Percentiles rank a stretch among this genome's conserved stretches.
Conservation (phyloP, 2,329 filamentous ascomycete genomes). For the Orbilia oligospora region DNA sequence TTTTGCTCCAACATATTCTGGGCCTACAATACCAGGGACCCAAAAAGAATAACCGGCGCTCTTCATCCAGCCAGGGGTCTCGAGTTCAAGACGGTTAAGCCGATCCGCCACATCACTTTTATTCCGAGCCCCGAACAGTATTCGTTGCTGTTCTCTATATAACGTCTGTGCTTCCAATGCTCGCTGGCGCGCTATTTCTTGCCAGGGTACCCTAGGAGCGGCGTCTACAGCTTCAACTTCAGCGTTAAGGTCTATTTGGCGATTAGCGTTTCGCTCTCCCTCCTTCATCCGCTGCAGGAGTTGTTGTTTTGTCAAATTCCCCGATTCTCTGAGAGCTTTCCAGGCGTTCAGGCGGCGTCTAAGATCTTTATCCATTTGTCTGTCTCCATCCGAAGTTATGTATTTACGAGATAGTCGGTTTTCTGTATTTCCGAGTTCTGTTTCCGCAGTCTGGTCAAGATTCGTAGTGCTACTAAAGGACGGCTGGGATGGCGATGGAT, state of each 20-base stretch:
- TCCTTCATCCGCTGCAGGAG: neutral
- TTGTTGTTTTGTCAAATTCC: neutral
- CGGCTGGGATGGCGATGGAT: neutral
- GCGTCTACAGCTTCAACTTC: neutral
- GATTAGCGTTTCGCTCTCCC: neutral
- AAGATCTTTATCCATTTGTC: neutral
- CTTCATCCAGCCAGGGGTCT: slow-evolving; percentile 12
- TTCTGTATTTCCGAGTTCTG: neutral
- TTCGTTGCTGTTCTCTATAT: neutral
- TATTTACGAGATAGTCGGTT: neutral
- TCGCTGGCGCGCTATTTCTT: neutral
- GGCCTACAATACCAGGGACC: neutral
- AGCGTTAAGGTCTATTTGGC: neutral
- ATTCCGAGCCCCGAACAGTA: neutral
- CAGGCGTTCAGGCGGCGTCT: slow-evolving; percentile 4
- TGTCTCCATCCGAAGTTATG: neutral
- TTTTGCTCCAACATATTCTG: neutral
- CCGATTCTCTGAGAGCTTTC: neutral
- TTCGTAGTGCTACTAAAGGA: neutral
- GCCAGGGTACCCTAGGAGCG: neutral
- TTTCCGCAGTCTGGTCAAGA: neutral
- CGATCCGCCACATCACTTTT: neutral
- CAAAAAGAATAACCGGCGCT: neutral
- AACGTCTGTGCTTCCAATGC: neutral
- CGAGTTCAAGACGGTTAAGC: neutral